Percentiles rank a stretch among this genome's conserved stretches.
Evolutionary conservation across 495 filamentous ascomycete genomes (phyloP).

Genomic region (Penicillium waksmanii): DNA sequence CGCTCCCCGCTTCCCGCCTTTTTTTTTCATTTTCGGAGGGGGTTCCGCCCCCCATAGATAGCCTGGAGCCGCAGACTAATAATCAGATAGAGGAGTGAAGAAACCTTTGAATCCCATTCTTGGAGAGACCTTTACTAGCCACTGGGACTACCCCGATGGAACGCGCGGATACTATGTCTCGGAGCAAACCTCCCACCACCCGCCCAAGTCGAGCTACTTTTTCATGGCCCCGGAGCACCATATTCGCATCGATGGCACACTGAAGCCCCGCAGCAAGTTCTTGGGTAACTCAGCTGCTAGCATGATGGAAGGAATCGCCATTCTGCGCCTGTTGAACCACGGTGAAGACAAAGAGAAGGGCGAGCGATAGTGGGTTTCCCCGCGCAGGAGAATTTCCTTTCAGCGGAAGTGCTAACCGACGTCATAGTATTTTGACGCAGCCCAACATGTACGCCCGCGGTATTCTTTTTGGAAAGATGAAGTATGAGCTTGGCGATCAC

Average conservation of each 20-base stretch:
- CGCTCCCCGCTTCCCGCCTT: constrained; percentile 8
- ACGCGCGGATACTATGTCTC: constrained; percentile 93
- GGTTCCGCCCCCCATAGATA: not conserved
- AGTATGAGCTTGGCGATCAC: constrained; percentile 97
- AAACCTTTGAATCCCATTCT: constrained; percentile 98
- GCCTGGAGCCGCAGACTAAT: not conserved
- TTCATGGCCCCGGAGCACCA: constrained; percentile 96
- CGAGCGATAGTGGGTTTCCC: constrained; percentile 80
- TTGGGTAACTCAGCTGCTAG: constrained; percentile 96
- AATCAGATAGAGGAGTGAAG: constrained; percentile 79
- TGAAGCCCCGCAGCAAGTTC: constrained; percentile 97
- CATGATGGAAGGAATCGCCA: constrained; percentile 95
- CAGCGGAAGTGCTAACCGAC: constrained; percentile 15
- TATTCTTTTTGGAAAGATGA: constrained; percentile 99
- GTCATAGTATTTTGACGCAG: constrained; percentile 78
- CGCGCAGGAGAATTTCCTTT: not conserved
- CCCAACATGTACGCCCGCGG: constrained; percentile 99
- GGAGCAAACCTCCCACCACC: constrained; percentile 96
- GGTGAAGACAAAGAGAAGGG: constrained; percentile 62
- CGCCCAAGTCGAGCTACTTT: constrained; percentile 98
- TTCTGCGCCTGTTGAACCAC: constrained; percentile 80
- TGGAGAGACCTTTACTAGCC: constrained; percentile 92
- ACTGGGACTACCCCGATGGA: constrained; percentile 89
- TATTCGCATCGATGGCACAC: constrained; percentile 92
- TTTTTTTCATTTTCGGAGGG: constrained; percentile 13